phyloP scores from a whole-genome alignment of 2,329 filamentous ascomycete species.

The Colletotrichum camelliae region DNA sequence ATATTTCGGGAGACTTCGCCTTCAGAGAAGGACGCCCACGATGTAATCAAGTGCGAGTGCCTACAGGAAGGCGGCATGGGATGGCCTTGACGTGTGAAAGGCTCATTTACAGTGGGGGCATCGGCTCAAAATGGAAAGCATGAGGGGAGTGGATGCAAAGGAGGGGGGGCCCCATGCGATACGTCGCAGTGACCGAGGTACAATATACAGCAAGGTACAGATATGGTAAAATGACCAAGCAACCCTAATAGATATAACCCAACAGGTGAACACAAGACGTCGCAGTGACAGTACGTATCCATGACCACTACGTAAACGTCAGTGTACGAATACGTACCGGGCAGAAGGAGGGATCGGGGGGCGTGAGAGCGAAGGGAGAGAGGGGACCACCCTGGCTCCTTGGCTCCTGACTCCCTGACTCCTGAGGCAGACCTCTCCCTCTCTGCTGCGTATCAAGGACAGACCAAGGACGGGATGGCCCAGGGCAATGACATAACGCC shows the following conservation, averaged over 20 bases:
- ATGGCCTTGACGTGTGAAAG: conserved; percentile 21
- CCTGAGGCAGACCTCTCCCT: not conserved
- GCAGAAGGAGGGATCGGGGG: not conserved
- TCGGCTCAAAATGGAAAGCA: conserved; percentile 16
- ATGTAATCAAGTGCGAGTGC: conserved; percentile 10
- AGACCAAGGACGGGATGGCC: not conserved
- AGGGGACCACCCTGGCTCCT: not conserved
- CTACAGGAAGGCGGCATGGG: not conserved
- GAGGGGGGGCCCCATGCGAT: conserved; percentile 14
- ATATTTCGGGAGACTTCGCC: conserved; percentile 11
- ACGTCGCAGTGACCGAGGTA: conserved; percentile 1
- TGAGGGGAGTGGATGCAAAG: conserved; percentile 4
- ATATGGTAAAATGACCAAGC: no score
- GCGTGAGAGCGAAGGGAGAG: not conserved
- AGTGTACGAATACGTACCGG: not conserved
- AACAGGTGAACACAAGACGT: no score
- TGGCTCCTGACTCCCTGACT: not conserved
- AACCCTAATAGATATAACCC: no score
- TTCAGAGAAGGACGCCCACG: conserved; percentile 15
- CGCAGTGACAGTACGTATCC: not conserved
- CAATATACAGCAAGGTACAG: no score
- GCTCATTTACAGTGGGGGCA: conserved; percentile 15
- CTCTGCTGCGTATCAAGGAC: conserved; percentile 2
- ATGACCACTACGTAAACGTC: not conserved
- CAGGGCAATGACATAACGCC: conserved; percentile 21